phyloP scores from a whole-genome alignment of 169 alveolate species.

The Plasmodium ovale region DNA sequence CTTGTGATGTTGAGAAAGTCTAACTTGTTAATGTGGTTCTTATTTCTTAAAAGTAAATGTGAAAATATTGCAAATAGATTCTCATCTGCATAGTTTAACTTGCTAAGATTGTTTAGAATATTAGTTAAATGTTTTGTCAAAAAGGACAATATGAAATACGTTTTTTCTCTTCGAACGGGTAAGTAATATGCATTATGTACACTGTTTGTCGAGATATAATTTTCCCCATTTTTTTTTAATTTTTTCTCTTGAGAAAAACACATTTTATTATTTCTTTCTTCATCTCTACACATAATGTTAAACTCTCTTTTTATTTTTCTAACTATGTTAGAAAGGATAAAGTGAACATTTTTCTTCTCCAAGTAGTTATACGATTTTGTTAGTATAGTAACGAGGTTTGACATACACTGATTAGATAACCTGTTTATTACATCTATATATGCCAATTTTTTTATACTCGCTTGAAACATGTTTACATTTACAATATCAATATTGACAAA shows the following conservation, averaged over 20 bases:
- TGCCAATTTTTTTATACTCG: slow-evolving; percentile 4
- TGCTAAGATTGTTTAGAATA: slow-evolving; percentile 53
- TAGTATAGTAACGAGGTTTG: slow-evolving; percentile 34
- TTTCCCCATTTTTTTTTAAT: not conserved
- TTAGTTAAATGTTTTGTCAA: slow-evolving; percentile 58
- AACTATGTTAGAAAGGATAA: slow-evolving; percentile 9
- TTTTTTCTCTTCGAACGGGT: not conserved
- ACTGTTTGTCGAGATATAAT: not conserved
- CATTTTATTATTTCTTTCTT: too few relatives aligned
- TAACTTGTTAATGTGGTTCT: slow-evolving; percentile 39
- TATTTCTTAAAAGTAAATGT: slow-evolving; percentile 32
- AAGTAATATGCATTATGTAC: too few relatives aligned
- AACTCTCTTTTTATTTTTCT: slow-evolving; percentile 29
- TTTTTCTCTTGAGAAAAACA: too few relatives aligned
- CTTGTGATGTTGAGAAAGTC: slow-evolving; percentile 61
- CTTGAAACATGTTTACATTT: slow-evolving; percentile 14
- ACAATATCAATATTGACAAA: slow-evolving; percentile 29
- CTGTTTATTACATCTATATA: slow-evolving; percentile 5
- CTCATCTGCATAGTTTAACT: slow-evolving; percentile 56
- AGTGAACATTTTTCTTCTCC: slow-evolving; percentile 22
- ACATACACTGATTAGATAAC: slow-evolving; percentile 67
- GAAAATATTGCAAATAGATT: slow-evolving; percentile 43
- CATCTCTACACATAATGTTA: not conserved
- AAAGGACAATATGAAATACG: slow-evolving; percentile 11
- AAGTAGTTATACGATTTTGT: slow-evolving; percentile 43